Evolutionary conservation across 345 rosid genomes (phyloP), one percentile per base, ranked within the genome.

Genomic region (Odontarrhena argentea): DNA sequence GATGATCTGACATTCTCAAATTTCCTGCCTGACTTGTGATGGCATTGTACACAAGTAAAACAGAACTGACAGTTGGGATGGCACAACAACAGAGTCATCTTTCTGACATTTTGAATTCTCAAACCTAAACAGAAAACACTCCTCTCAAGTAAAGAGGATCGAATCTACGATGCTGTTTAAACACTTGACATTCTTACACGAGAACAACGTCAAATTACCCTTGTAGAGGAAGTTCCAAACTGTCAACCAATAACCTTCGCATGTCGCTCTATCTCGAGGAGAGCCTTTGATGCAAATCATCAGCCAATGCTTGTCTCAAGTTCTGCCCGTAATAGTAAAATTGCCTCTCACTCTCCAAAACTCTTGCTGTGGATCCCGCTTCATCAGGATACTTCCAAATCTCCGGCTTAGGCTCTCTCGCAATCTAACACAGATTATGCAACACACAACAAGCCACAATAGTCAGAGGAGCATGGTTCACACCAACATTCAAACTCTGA

Each of bases 401-500:
- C 80, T 83, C 96, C 0, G 99, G 99, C 77, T 94, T 97, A 0
- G 99, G 99, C 73, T 94, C 99, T 79, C 99, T 81, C 0, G 95
- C 95, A 55, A 91, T 84, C 81, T 94, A 97, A 67, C 99, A 94
- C 71, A 94, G 53, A 57, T 94, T 94, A 74, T 94, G 99, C 93
- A 94, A 74, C 63, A 94, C 99, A 59, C 99, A 94, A 52, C 99
- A 94, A 32, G 97, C 99, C 42, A 94, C 99, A 55, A 94, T 87
- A 1, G 99, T 91, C 84, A 91, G 99, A 0, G 99, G 99, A 2
- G 87, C 96, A 55, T 94, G 99, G 74, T 82, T 87, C 7, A 91
- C 82, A 3, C 96, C 99, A 68, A 94, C 97, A 68, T 94, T 87
- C 86, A 94, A 68, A 73, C 88, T 91, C 83, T 86, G 95, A 70